phyloP scores from a whole-genome alignment of 345 rosid species.

The Eucalyptus pauciflora region DNA sequence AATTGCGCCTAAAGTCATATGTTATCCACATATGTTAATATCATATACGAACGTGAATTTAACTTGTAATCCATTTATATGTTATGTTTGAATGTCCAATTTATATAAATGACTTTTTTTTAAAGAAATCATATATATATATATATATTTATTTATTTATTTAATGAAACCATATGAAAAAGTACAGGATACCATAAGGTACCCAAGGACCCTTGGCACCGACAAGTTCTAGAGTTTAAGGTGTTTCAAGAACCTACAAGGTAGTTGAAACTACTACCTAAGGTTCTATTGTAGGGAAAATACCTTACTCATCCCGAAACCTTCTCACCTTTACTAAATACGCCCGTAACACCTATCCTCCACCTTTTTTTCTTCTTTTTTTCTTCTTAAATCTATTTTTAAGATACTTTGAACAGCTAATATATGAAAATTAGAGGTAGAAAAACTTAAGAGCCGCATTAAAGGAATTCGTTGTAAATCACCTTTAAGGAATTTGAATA shows the following conservation, averaged over 20 bases:
- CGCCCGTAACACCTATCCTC: rapidly evolving
- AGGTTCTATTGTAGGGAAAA: neutral
- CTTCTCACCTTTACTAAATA: neutral
- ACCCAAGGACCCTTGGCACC: neutral
- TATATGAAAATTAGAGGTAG: no score
- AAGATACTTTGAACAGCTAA: no score
- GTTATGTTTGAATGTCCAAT: no score
- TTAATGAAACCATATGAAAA: neutral
- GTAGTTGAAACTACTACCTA: no score
- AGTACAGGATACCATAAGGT: neutral
- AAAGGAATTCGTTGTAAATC: neutral
- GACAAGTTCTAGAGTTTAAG: neutral
- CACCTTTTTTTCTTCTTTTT: neutral
- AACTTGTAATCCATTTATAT: no score
- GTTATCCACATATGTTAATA: no score
- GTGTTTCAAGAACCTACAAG: no score
- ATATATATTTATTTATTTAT: no score
- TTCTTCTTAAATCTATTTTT: neutral
- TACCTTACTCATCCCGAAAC: neutral
- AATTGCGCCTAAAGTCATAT: no score
- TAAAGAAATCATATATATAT: no score
- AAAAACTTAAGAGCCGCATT: neutral
- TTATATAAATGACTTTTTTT: no score
- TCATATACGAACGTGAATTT: no score
- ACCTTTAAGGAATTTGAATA: neutral